Conservation (phyloP, 2,329 filamentous ascomycete species). For the Botrytis pseudocinerea region DNA sequence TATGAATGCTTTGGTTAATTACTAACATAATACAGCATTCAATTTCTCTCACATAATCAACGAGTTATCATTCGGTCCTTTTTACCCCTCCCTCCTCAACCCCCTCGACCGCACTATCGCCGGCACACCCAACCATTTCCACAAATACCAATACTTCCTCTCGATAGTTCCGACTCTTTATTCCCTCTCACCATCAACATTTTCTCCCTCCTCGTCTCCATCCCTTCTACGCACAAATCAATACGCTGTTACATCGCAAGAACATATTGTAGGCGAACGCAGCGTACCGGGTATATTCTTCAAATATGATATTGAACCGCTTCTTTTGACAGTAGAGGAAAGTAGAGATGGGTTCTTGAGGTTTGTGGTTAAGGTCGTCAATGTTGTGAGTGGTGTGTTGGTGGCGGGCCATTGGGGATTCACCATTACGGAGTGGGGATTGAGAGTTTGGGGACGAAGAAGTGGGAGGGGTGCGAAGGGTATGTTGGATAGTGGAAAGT, state of each 20-base stretch:
- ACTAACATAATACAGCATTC: constrained; percentile 62
- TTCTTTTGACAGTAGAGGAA: constrained; percentile 83
- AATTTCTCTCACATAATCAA: constrained; percentile 98
- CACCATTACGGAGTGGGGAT: constrained; percentile 76
- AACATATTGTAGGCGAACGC: constrained; percentile 66
- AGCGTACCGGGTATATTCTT: constrained; percentile 88
- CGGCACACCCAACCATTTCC: constrained; percentile 72
- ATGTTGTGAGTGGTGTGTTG: constrained; percentile 85
- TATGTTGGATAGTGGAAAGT: constrained; percentile 40
- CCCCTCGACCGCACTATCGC: constrained; percentile 91
- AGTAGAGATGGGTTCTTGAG: constrained; percentile 72
- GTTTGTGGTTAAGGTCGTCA: constrained; percentile 80
- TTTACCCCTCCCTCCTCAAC: constrained; percentile 90
- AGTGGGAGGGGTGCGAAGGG: constrained; percentile 41
- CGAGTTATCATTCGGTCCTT: constrained; percentile 95
- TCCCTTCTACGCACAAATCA: constrained; percentile 88
- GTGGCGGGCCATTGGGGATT: constrained; percentile 94
- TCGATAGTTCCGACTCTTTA: constrained; percentile 94
- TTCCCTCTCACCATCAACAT: constrained; percentile 55
- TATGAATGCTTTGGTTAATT: neutral
- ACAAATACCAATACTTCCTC: constrained; percentile 98
- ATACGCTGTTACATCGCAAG: constrained; percentile 94
- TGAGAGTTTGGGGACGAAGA: constrained; percentile 51
- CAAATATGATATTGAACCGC: constrained; percentile 98
- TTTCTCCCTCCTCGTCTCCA: constrained; percentile 35